Evolutionary conservation across 768 basidiomycete genomes (phyloP).

Genomic region (Lentinula sp.): DNA sequence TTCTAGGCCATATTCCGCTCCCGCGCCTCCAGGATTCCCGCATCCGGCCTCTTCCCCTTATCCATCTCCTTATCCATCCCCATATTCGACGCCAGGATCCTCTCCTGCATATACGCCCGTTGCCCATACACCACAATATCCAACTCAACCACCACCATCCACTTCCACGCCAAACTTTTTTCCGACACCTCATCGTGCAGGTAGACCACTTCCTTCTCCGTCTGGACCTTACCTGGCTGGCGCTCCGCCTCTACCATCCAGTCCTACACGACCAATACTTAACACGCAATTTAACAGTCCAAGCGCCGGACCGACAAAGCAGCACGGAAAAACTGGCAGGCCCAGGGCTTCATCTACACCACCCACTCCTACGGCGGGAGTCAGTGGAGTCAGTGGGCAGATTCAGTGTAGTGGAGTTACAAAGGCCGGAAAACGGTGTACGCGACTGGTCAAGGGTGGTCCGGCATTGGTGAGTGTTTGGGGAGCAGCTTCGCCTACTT

Average conservation of each 20-base stretch:
- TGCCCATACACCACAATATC: constrained; percentile 8
- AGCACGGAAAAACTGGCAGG: not conserved
- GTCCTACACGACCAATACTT: not conserved
- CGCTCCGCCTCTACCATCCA: not conserved
- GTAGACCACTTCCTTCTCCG: constrained; percentile 3
- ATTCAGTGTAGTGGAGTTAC: constrained; percentile 62
- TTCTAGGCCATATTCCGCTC: constrained; percentile 28
- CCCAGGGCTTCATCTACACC: constrained; percentile 17
- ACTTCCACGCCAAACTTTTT: not conserved
- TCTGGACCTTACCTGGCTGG: not conserved
- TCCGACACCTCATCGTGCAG: not conserved
- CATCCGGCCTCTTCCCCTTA: not conserved
- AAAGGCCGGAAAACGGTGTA: constrained; percentile 58
- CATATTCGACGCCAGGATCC: constrained; percentile 12
- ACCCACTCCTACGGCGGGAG: constrained; percentile 10
- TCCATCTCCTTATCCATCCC: not conserved
- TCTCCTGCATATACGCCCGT: constrained; percentile 15
- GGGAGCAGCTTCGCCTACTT: not conserved
- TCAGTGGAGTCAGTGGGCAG: constrained; percentile 5
- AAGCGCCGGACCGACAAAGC: not conserved
- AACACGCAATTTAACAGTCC: constrained; percentile 4
- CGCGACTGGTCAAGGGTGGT: constrained; percentile 45
- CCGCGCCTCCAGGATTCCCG: constrained; percentile 5
- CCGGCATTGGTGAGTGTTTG: constrained; percentile 17
- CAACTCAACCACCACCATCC: constrained; percentile 10